Conservation (phyloP, 192 early-diverging fungal genomes). For the Rhizoclosmatium globosum region DNA sequence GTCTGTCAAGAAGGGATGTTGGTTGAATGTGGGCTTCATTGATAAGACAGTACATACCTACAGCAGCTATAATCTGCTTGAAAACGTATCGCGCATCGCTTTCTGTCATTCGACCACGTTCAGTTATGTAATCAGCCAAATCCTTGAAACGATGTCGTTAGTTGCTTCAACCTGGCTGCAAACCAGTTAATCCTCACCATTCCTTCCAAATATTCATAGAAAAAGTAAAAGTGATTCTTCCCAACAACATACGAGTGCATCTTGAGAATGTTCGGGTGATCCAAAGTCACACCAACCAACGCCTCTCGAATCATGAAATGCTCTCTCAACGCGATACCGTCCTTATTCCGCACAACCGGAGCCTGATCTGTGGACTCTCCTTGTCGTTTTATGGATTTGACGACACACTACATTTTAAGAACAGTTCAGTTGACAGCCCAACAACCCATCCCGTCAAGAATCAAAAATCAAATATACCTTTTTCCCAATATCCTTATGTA, state of each 20-base stretch:
- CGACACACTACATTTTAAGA: constrained; percentile 46
- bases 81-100: constrained; percentile 30
- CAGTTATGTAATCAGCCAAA: constrained; percentile 48
- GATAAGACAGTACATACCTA: constrained; percentile 30
- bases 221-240: constrained; percentile 55
- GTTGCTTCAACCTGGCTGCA: not conserved
- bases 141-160: constrained; percentile 24
- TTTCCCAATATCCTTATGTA: constrained; percentile 41
- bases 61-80: constrained; percentile 43
- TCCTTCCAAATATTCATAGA: constrained; percentile 50
- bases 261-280: constrained; percentile 49
- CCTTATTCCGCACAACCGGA: constrained; percentile 28
- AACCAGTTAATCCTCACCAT: constrained; percentile 22
- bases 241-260: constrained; percentile 45
- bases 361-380: not conserved
- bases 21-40: not conserved
- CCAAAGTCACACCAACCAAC: constrained; percentile 37
- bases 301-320: constrained; percentile 56
- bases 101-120: constrained; percentile 40
- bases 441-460: not conserved
- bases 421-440: not conserved
- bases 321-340: constrained; percentile 44
- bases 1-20: constrained; percentile 13
- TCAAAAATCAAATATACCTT: constrained; percentile 36
- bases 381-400: constrained; percentile 47